phyloP scores from a whole-genome alignment of 2,329 filamentous ascomycete species.

The Trichoderma lentiforme region DNA sequence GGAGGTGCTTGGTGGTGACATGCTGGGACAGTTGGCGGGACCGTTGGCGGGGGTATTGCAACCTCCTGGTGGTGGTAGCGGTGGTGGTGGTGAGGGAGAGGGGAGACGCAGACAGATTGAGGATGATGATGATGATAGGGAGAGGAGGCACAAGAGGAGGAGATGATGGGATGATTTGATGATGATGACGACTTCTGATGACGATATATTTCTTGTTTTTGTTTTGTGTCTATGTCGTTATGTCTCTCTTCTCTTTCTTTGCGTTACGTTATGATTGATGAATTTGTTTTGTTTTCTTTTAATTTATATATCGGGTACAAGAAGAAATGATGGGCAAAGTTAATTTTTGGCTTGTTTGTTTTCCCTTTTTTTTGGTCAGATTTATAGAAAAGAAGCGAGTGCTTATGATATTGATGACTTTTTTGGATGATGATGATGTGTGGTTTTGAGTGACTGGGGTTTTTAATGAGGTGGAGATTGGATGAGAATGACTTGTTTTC shows the following conservation, averaged over 20 bases:
- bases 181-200: conserved; percentile 9
- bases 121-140: neutral
- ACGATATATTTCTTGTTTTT: neutral
- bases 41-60: conserved; percentile 7
- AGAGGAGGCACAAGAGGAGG: conserved; percentile 8
- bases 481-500: neutral
- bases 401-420: neutral
- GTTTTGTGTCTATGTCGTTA: neutral
- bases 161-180: conserved; percentile 5
- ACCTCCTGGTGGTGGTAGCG: neutral
- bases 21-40: neutral
- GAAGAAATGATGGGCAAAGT: neutral
- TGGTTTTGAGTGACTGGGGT: neutral
- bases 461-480: neutral
- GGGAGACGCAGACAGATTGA: neutral
- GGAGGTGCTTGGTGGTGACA: conserved; percentile 22
- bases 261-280: neutral
- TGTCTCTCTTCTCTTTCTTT: neutral
- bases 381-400: conserved; percentile 8
- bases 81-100: neutral
- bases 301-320: neutral
- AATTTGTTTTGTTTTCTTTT: neutral
- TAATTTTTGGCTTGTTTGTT: neutral
- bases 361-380: neutral
- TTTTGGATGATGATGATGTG: neutral